Base-by-base conservation (phyloP, 176 grass and related monocot genomes). In the Otatea glauca region DNA sequence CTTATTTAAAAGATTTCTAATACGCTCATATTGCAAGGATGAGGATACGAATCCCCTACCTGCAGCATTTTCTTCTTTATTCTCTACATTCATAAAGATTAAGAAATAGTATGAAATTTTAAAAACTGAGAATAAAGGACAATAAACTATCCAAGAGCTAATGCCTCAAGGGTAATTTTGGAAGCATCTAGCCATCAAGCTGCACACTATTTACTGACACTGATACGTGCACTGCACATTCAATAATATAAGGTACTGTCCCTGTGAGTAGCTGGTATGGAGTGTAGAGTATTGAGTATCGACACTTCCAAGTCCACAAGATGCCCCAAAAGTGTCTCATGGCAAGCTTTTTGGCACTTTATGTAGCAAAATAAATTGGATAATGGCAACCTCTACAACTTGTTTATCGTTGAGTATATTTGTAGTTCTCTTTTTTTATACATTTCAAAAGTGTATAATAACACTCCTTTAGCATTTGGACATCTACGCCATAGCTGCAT, bases 351-450 rank as follows among this genome's bases (percentile, higher is more conserved):
- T 78, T 61, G 39, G 41, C 65, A 79, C 48, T n/a, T 66, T 17
- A 65, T 42, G 38, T 54, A 73, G 58, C 20, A 0, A 67, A 66
- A 79, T 34, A 55, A 18, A 14, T 37, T 6, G 18, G 61, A 54
- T 27, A 54, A 4, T 42, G 48, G 2, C 35, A 55, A 55, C 5
- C 61, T 58, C 20, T 60, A 59, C 21, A 3, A 35, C 43, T 69
- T 63, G 65, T 21, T 29, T 45, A 34, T 54, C 11, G 9, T 39
- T 21, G 58, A 73, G 58, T 64, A 27, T 43, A 72, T 66, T 73
- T n/a, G 61, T 27, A 44, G 29, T 78, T 76, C 21, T 85, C 38
- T 70, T 81, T 32, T 44, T 35, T 81, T 12, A 54, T 65, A 7
- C 9, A 17, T 73, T 74, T 71, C 17, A 47, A 54, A 70, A 70